A percentile compares a stretch with the other conserved stretches of the same genome.
These are phyloP conservation scores for Thuja plicata DNA, from an alignment of 83 land plant genomes.

Conservation along the genomic window DNA sequence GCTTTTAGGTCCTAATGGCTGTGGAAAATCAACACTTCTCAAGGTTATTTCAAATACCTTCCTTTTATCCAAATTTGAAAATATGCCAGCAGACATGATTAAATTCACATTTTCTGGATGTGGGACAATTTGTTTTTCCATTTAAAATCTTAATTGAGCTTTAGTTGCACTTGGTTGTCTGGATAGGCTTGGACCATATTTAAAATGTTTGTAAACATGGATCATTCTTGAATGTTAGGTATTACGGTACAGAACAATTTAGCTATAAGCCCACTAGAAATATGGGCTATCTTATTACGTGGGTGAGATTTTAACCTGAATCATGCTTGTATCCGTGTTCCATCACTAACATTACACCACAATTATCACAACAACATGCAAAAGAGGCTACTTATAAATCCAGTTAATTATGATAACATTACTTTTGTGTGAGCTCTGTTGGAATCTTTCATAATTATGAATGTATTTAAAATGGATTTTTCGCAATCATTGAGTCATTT, in stretches of 20 bases:
- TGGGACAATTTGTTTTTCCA: neutral
- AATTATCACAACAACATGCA: too few species aligned
- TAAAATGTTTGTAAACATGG: neutral
- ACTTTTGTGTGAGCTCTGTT: neutral
- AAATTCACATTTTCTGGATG: neutral
- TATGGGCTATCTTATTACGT: too few species aligned
- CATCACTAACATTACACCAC: too few species aligned
- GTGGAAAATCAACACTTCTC: conserved; percentile 96
- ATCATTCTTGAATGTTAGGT: neutral
- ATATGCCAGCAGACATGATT: neutral
- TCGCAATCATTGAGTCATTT: neutral
- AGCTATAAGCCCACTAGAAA: too few species aligned
- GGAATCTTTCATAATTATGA: neutral
- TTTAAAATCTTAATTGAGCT: neutral
- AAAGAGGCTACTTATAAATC: neutral
- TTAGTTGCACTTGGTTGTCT: neutral
- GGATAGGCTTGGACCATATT: neutral
- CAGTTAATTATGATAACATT: neutral
- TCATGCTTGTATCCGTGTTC: too few species aligned
- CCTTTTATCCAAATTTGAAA: neutral
- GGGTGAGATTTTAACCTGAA: too few species aligned
- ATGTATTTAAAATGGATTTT: neutral
- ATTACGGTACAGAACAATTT: too few species aligned
- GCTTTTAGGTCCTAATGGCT: conserved; percentile 98
- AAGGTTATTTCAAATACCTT: conserved; percentile 44